Conservation (phyloP, 441 rosid genomes). For the Arabidopsis hybrid region DNA sequence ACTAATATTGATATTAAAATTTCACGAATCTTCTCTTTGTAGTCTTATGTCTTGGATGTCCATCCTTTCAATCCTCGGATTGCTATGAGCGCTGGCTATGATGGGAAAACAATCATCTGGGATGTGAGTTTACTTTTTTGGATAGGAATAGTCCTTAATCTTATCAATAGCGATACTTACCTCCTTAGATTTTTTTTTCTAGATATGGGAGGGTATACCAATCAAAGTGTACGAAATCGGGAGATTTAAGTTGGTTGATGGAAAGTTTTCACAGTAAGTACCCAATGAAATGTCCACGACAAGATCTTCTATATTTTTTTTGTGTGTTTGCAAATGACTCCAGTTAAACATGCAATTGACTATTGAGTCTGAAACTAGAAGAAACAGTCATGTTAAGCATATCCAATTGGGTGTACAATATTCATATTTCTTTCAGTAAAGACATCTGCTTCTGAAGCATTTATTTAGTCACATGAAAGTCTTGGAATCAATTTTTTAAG, state of each 20-base stretch:
- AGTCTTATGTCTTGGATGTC: constrained; percentile 91
- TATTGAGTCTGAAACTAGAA: constrained; percentile 34
- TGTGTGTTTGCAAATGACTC: constrained; percentile 25
- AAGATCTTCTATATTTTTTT: constrained; percentile 25
- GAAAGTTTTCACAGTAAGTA: constrained; percentile 91
- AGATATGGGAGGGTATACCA: constrained; percentile 92
- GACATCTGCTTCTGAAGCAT: constrained; percentile 22
- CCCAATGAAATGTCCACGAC: constrained; percentile 29
- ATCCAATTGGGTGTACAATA: constrained; percentile 29
- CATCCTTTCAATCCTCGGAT: constrained; percentile 90
- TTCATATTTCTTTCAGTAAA: constrained; percentile 9
- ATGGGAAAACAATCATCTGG: constrained; percentile 86
- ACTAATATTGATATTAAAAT: constrained; percentile 16
- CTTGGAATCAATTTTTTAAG: constrained; percentile 8
- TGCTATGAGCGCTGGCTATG: constrained; percentile 93
- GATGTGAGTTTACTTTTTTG: constrained; percentile 66
- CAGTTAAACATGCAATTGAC: constrained; percentile 19
- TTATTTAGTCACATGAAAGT: constrained; percentile 27
- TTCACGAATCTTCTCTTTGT: constrained; percentile 44
- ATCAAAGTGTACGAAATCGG: constrained; percentile 74
- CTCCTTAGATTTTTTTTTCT: constrained; percentile 39
- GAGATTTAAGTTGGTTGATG: constrained; percentile 78
- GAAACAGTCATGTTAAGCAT: constrained; percentile 29
- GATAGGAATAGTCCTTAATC: constrained; percentile 29
- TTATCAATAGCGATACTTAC: constrained; percentile 33